Evolutionary conservation across 805 yeast species (phyloP), one percentile per base, ranked within the genome.

Genomic region (Spathaspora arborariae): DNA sequence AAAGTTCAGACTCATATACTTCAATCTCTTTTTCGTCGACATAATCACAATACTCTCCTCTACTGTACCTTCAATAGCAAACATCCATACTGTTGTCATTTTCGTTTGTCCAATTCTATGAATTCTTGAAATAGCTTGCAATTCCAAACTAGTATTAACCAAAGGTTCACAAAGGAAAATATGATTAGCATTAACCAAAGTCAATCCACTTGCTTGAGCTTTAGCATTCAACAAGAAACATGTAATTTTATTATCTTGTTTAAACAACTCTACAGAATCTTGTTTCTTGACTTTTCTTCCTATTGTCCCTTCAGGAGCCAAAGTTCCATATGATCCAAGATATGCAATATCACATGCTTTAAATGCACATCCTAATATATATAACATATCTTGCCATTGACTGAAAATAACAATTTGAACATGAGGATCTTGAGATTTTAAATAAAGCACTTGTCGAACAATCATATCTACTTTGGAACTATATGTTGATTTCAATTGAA

Each of bases 141-240:
- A 61, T 56, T 94, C 98, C 41, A 90, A 72, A 2, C 96, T 85
- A 1, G 91, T 81, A 57, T 90, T 90, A 13, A 94, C 84, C 47
- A 94, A 72, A 1, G 99, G 98, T 65, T 94, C 99, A 62, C 97
- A 87, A 4, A 94, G 63, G 51, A 91, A 85, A 0, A 94, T 92
- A 62, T 94, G 97, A 2, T 87, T 85, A 0, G 99, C 98, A 68
- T 92, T 92, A 7, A 90, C 82, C 46, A 94, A 71, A 7, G 96
- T 94, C 51, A 94, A 70, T 0, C 99, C 99, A 11, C 97, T 83
- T 7, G 96, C 90, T 59, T 91, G 88, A 0, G 91, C 84, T 53
- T 81, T 84, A 0, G 96, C 92, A 64, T 89, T 88, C 52, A 94
- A 65, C 21, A 94, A 64, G 57, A 92, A 84, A 62, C 98, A 92